These are phyloP conservation scores for Alternaria triticina DNA, from an alignment of 2,329 filamentous ascomycete species.

Conservation along the genomic window DNA sequence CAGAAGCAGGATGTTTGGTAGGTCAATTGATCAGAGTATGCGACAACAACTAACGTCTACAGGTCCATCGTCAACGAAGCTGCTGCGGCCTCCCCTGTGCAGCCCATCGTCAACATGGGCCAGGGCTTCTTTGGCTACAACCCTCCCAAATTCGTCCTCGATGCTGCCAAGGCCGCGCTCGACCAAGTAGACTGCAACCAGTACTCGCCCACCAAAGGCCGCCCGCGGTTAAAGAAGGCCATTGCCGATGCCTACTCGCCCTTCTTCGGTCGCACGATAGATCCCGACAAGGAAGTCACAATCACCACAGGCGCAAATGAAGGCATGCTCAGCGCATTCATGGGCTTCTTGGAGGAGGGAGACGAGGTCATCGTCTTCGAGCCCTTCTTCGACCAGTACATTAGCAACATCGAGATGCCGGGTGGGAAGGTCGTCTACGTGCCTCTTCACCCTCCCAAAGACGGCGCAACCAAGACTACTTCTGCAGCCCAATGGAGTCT, in stretches of 20 bases:
- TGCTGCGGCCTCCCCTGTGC: slow-evolving; percentile 66
- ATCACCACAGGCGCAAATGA: slow-evolving; percentile 94
- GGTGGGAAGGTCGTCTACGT: slow-evolving; percentile 95
- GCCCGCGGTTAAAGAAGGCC: slow-evolving; percentile 89
- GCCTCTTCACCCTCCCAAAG: slow-evolving; percentile 85
- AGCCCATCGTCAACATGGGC: slow-evolving; percentile 73
- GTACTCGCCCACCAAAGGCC: slow-evolving; percentile 94
- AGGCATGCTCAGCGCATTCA: slow-evolving; percentile 94
- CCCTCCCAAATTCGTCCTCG: slow-evolving; percentile 85
- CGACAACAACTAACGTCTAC: background rate
- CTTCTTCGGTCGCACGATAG: slow-evolving; percentile 78
- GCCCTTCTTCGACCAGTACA: slow-evolving; percentile 99
- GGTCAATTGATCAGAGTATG: background rate
- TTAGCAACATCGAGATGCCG: slow-evolving; percentile 98
- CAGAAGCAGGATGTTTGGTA: slow-evolving; percentile 67
- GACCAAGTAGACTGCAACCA: slow-evolving; percentile 97
- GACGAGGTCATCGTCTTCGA: slow-evolving; percentile 99
- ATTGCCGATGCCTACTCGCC: slow-evolving; percentile 92
- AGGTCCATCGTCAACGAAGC: slow-evolving; percentile 74
- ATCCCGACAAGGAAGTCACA: slow-evolving; percentile 91
- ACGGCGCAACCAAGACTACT: slow-evolving; percentile 79
- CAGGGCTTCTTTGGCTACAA: slow-evolving; percentile 91
- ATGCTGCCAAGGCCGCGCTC: slow-evolving; percentile 88
- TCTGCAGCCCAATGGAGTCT: slow-evolving; percentile 89
- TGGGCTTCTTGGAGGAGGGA: slow-evolving; percentile 92